Conservation (phyloP, 257 asterid species). For the Capsicum pubescens region DNA sequence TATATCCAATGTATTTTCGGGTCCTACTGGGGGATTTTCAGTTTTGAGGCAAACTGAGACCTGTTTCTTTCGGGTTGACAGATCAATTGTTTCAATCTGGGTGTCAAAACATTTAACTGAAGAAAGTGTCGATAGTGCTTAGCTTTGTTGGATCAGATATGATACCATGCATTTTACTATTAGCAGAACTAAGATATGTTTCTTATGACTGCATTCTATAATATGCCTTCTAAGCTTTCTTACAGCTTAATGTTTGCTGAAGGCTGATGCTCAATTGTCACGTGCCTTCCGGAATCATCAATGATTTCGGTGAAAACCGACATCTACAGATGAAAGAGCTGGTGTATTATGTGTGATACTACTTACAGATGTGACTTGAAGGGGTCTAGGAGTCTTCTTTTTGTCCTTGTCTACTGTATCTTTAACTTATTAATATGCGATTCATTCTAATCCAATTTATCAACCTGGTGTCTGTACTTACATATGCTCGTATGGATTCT, state of each 20-base stretch:
- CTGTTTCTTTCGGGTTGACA: not conserved
- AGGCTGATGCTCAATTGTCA: not conserved
- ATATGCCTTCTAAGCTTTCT: too few relatives aligned
- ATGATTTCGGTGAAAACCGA: not conserved
- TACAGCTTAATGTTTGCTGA: not conserved
- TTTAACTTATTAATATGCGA: constrained; percentile 1
- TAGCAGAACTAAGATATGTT: not conserved
- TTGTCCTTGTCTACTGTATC: constrained; percentile 13
- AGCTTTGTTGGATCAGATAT: not conserved
- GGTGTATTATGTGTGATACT: not conserved
- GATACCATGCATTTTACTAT: not conserved
- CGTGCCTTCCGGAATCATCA: not conserved
- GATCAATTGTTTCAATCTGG: not conserved
- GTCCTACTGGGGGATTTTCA: not conserved
- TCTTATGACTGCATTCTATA: too few relatives aligned
- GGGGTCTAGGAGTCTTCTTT: constrained; percentile 17
- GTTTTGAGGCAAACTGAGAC: not conserved
- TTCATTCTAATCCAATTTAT: not conserved
- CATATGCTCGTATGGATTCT: not conserved
- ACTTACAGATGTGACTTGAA: not conserved
- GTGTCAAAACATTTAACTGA: not conserved
- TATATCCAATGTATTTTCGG: not conserved
- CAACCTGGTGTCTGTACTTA: not conserved
- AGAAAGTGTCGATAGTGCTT: not conserved
- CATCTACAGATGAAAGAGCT: not conserved